These are phyloP conservation scores for Leccinellum rugosiceps DNA, from an alignment of 768 basidiomycete genomes.

Conservation along the genomic window DNA sequence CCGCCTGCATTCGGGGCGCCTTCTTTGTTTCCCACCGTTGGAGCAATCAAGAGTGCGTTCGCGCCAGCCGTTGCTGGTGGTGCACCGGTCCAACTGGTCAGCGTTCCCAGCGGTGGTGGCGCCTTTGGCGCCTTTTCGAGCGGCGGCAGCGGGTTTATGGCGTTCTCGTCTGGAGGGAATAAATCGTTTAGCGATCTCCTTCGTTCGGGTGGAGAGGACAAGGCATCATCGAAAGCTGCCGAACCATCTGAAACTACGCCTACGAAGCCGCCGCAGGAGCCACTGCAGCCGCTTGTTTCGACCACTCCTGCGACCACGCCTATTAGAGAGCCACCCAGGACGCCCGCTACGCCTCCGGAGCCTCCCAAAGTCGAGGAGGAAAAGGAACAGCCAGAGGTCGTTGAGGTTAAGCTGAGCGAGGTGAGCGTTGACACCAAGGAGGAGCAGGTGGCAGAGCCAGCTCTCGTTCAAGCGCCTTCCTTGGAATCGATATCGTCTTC, in stretches of 20 bases:
- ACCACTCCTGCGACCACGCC: conserved; percentile 15
- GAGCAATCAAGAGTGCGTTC: conserved; percentile 19
- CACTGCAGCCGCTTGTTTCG: conserved; percentile 1
- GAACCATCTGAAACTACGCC: conserved; percentile 17
- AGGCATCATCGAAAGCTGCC: conserved; percentile 16
- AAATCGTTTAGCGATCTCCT: conserved; percentile 65
- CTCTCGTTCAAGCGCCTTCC: conserved; percentile 14
- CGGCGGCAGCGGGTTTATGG: conserved; percentile 45
- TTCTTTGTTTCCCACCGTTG: conserved; percentile 30
- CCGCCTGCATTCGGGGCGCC: conserved; percentile 40
- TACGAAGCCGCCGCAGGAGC: background rate
- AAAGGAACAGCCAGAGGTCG: background rate
- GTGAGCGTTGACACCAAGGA: conserved; percentile 4
- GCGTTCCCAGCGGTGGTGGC: conserved; percentile 12
- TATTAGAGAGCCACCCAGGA: conserved; percentile 8
- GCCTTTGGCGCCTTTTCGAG: conserved; percentile 32
- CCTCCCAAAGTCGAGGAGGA: conserved; percentile 1
- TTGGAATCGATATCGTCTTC: conserved; percentile 40
- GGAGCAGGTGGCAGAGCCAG: conserved; percentile 1
- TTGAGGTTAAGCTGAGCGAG: conserved; percentile 2
- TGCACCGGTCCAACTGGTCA: conserved; percentile 7
- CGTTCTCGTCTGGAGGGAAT: conserved; percentile 44
- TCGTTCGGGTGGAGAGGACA: conserved; percentile 35
- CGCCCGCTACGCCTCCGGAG: background rate
- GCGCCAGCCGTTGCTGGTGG: background rate